Base-by-base conservation (phyloP, 768 basidiomycete species). In the Tylopilus rubrobrunneus region DNA sequence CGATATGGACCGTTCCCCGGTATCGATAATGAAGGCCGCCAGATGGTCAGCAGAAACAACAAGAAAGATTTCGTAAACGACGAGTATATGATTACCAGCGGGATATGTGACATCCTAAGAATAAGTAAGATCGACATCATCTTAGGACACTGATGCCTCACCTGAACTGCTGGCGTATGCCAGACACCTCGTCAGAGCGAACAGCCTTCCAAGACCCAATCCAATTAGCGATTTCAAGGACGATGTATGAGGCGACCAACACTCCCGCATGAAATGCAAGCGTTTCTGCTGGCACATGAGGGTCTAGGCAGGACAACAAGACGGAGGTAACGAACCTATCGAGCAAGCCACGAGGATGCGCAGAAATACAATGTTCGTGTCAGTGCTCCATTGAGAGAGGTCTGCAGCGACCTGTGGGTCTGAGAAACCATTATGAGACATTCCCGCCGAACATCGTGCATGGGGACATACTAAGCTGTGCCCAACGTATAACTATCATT, bases 21-120 rank as follows among this genome's bases (percentile, higher is more conserved):
- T 10, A 55, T 48, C 27, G 58, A 60, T 6, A 55, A 44, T 0
- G 77, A 75, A 0, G 87, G 84, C 6, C 79, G 77, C 90, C 90
- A 92, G 54, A 92, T 84, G 1, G 90, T 84, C 25, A 93, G 77
- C 4, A 90, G 76, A 61, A 89, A 83, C n/a, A 93, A 78, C 6
- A 93, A 77, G 64, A 92, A 91, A 17, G 89, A 78, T 64, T 92
- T 93, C 6, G 86, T 89, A 21, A 92, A 70, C 2, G 90, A 93
- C 0, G 90, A 90, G 63, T 92, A 92, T 65, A 92, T 78, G 6
- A 92, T 73, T 12, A 83, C 83, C n/a, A 93, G 76, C 4, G 91
- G 85, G 39, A 93, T 79, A 34, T 90, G 77, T 0, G 87, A 86
- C 49, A 85, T 78, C 59, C 88, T 89, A 34, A 41, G 33, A 33